Evolutionary conservation across 805 yeast genomes (phyloP).

Genomic region (Ascoidea rubescens): DNA sequence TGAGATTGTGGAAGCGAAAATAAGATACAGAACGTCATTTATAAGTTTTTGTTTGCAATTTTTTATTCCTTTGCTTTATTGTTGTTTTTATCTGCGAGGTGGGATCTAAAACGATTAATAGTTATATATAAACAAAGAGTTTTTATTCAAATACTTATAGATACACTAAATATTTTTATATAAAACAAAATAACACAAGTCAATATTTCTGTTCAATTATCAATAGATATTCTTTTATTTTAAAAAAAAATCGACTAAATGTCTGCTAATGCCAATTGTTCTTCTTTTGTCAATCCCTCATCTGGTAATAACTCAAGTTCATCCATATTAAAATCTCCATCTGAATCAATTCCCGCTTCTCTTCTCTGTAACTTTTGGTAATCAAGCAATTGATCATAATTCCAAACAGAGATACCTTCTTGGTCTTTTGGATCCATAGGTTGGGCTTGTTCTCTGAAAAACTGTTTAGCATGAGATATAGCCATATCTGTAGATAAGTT

Average conservation of each 20-base stretch:
- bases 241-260: too few species aligned
- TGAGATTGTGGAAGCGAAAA: not conserved
- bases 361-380: slow-evolving; percentile 26
- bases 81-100: too few species aligned
- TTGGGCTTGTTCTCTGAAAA: slow-evolving; percentile 86
- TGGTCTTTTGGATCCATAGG: slow-evolving; percentile 82
- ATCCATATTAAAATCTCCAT: not conserved
- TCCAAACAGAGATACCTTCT: slow-evolving; percentile 94
- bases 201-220: too few species aligned
- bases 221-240: too few species aligned
- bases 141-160: too few species aligned
- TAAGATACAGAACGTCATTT: too few species aligned
- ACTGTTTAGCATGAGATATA: slow-evolving; percentile 83
- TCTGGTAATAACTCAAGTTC: not conserved
- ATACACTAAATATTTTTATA: too few species aligned
- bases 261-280: not conserved
- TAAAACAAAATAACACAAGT: too few species aligned
- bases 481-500: slow-evolving; percentile 97
- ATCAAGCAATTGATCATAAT: slow-evolving; percentile 44
- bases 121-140: too few species aligned
- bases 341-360: not conserved
- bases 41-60: too few species aligned
- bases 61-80: too few species aligned
- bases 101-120: too few species aligned
- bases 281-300: not conserved